Evolutionary conservation across 208 protist genomes (phyloP), one percentile per base, ranked within the genome.

Genomic region (Acanthamoeba sp.): DNA sequence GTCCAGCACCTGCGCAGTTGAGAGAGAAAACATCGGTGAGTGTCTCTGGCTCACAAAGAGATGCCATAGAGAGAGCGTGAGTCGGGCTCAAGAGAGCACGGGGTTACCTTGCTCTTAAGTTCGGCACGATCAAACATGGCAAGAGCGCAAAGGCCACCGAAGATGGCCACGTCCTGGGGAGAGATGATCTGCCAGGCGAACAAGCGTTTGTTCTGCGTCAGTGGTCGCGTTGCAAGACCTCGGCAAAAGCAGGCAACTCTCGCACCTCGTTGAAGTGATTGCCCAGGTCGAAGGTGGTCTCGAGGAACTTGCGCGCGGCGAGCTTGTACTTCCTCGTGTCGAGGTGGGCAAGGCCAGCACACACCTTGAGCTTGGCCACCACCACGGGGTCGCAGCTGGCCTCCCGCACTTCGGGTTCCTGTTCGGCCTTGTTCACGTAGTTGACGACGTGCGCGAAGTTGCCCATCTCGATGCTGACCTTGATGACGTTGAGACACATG

Each of bases 401-500:
- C 1, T 84, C 57, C 9, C 42, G 36, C 4, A 94, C 29, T 90
- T 96, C 96, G 20, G 95, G 80, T 59, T 82, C 95, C 62, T 95
- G 48, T 80, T 98, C 96, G 27, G 97, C 97, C 85, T 97, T 98
- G 52, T 95, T 90, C 1, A 97, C 90, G 66, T 94, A 98, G 59
- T 96, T 97, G 55, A 91, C 12, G 1, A 98, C 96, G 64, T 97
- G 93, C 22, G 95, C 80, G 73, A 89, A 98, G 76, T 98, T 98
- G 62, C 64, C 59, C 80, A 96, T 88, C 18, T 97, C 94, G 34
- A 98, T 76, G 42, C 69, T 82, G 1, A 97, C 94, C 50, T 71
- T 64, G 40, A 98, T 97, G 40, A 98, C 96, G 93, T 96, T 95
- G n/a, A 98, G 93, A 88, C 97, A 98, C 97, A 98, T 97, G 2